Evolutionary conservation across 441 rosid genomes (phyloP).

Genomic region (Brassica hybrid): DNA sequence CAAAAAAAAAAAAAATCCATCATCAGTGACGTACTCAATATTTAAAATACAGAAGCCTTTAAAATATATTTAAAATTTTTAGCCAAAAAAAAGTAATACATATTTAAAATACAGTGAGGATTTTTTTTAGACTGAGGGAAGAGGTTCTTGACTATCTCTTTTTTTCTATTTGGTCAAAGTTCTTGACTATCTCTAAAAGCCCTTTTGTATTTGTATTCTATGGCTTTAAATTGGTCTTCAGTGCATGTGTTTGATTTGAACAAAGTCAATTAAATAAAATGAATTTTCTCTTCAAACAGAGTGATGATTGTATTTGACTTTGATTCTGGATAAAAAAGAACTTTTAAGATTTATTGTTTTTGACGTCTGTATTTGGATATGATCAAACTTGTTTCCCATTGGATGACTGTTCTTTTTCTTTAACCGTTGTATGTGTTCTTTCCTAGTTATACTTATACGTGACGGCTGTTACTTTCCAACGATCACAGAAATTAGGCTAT

Average conservation of each 20-base stretch:
- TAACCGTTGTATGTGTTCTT: not conserved
- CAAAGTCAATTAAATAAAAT: not conserved
- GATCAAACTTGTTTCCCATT: not conserved
- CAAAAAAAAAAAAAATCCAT: too few relatives aligned
- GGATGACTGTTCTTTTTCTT: not conserved
- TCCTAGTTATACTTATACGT: not conserved
- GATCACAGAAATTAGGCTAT: not conserved
- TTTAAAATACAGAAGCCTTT: too few relatives aligned
- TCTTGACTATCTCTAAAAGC: too few relatives aligned
- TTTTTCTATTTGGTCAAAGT: too few relatives aligned
- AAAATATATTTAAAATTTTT: too few relatives aligned
- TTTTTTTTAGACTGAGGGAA: too few relatives aligned
- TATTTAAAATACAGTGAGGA: too few relatives aligned
- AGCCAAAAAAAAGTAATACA: too few relatives aligned
- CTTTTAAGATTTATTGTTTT: not conserved
- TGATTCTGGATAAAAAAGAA: not conserved
- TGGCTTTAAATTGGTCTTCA: conserved; percentile 11
- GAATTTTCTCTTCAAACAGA: conserved; percentile 13
- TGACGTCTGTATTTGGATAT: not conserved
- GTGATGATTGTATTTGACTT: not conserved
- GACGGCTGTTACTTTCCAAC: conserved; percentile 11
- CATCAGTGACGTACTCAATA: too few relatives aligned
- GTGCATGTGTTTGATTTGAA: conserved; percentile 17
- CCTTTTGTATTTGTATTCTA: not conserved
- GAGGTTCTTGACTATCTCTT: too few relatives aligned